These are phyloP conservation scores for Haplosporangium sp. DNA, from an alignment of 371 early-diverging fungal species.

Conservation along the genomic window DNA sequence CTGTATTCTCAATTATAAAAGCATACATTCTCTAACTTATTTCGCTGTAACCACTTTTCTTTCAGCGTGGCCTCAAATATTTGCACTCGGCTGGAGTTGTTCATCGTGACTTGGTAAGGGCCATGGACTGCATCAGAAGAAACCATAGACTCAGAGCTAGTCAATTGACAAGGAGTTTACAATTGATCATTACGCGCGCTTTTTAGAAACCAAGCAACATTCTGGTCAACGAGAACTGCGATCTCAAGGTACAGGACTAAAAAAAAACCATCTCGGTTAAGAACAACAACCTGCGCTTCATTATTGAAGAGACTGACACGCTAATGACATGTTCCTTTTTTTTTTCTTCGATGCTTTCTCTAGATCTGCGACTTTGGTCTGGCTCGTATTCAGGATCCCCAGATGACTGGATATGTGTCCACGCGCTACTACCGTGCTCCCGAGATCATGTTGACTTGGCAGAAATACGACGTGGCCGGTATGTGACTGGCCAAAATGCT, in stretches of 20 bases:
- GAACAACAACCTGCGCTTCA: too few relatives aligned
- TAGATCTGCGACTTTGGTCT: slow-evolving; percentile 97
- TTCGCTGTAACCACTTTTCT: slow-evolving; percentile 6
- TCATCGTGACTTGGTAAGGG: slow-evolving; percentile 89
- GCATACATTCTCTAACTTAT: not conserved
- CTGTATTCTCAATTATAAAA: not conserved
- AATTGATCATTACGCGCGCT: not conserved
- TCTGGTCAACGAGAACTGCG: slow-evolving; percentile 95
- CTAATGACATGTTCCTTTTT: not conserved
- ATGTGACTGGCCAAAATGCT: slow-evolving; percentile 28
- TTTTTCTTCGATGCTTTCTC: too few relatives aligned
- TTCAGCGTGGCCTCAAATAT: slow-evolving; percentile 86
- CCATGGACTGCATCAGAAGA: too few relatives aligned
- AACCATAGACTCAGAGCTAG: not conserved
- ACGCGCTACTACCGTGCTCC: slow-evolving; percentile 99
- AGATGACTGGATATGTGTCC: slow-evolving; percentile 97
- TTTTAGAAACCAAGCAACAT: slow-evolving; percentile 94
- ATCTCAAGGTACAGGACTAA: slow-evolving; percentile 74
- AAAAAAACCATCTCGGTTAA: too few relatives aligned
- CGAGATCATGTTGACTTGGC: slow-evolving; percentile 99
- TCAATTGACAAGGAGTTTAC: not conserved
- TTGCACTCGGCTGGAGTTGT: slow-evolving; percentile 96
- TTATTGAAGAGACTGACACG: too few relatives aligned
- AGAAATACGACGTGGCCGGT: slow-evolving; percentile 95
- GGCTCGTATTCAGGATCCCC: slow-evolving; percentile 92